A percentile compares a stretch with the other conserved stretches of the same genome.
Evolutionary conservation across 75 land plant species (phyloP).

Genomic region (Isoetes taiwanensis): DNA sequence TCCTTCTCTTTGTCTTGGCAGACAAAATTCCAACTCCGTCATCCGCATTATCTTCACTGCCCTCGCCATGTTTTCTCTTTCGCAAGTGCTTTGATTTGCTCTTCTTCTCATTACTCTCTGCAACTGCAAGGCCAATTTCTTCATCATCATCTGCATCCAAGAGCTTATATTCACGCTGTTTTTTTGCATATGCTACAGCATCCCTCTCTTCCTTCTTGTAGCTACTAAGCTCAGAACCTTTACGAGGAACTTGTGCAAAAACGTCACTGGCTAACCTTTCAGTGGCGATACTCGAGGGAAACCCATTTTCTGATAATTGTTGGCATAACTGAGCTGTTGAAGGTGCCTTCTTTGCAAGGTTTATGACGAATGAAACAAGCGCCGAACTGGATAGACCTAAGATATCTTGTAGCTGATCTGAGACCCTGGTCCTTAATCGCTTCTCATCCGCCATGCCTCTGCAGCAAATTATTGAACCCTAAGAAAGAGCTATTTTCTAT

Average conservation of each 20-base stretch:
- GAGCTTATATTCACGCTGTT: conserved; percentile 46
- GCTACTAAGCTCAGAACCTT: conserved; percentile 32
- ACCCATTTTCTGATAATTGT: conserved; percentile 33
- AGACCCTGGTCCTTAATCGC: conserved; percentile 59
- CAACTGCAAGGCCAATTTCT: conserved; percentile 20
- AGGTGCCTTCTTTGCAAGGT: conserved; percentile 45
- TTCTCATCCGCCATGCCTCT: conserved; percentile 42
- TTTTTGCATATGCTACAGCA: conserved; percentile 53
- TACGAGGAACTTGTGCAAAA: conserved; percentile 48
- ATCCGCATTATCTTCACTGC: conserved; percentile 41
- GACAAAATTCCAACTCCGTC: conserved; percentile 38
- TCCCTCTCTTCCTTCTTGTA: conserved; percentile 75
- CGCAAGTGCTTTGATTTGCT: conserved; percentile 38
- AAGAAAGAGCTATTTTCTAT: no score
- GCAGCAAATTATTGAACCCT: no score
- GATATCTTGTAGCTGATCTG: conserved; percentile 51
- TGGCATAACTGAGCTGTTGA: conserved; percentile 36
- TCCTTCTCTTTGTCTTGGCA: neutral
- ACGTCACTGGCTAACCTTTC: conserved; percentile 54
- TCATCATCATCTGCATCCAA: conserved; percentile 77
- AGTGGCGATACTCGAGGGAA: conserved; percentile 38
- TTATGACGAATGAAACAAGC: conserved; percentile 51
- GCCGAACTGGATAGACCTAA: conserved; percentile 51
- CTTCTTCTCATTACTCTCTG: neutral
- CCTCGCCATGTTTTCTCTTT: conserved; percentile 38